These are phyloP conservation scores for Melastoma malabathricum DNA, from an alignment of 345 rosid species.

Conservation along the genomic window DNA sequence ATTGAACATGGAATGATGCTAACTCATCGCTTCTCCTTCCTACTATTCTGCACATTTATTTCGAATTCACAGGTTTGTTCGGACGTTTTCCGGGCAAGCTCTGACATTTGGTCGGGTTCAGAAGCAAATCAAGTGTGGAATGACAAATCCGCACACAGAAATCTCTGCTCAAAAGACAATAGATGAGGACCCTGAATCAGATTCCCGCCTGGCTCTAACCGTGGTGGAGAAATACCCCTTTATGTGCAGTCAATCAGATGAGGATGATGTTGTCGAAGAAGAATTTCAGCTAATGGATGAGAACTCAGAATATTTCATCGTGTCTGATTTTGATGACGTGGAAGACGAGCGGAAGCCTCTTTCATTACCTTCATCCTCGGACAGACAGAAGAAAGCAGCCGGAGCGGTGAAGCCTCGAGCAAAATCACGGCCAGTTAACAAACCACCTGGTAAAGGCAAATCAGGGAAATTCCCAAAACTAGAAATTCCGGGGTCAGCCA, in stretches of 20 bases:
- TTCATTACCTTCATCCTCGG: background rate
- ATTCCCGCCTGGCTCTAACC: too few relatives aligned
- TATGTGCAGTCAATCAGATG: too few relatives aligned
- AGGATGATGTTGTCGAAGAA: too few relatives aligned
- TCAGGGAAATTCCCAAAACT: conserved; percentile 3
- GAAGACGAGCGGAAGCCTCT: background rate
- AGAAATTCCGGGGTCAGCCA: conserved; percentile 12
- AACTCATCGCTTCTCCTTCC: background rate
- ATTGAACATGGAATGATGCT: too few relatives aligned
- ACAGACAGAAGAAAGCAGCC: background rate
- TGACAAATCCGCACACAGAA: conserved; percentile 12
- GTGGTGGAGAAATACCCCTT: too few relatives aligned
- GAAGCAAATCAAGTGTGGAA: conserved; percentile 59
- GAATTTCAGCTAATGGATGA: conserved; percentile 1
- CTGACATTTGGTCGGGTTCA: conserved; percentile 60
- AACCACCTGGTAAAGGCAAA: background rate
- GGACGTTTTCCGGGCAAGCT: conserved; percentile 31
- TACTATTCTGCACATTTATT: background rate
- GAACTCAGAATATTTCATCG: conserved; percentile 15
- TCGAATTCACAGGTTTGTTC: conserved; percentile 46
- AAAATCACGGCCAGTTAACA: background rate
- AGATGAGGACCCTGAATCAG: background rate
- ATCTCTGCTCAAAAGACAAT: conserved; percentile 16
- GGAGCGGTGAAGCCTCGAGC: background rate
- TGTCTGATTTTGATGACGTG: conserved; percentile 7